These are phyloP conservation scores for Phytophthora constricta DNA, from an alignment of 352 stramenopile genomes.

Conservation along the genomic window DNA sequence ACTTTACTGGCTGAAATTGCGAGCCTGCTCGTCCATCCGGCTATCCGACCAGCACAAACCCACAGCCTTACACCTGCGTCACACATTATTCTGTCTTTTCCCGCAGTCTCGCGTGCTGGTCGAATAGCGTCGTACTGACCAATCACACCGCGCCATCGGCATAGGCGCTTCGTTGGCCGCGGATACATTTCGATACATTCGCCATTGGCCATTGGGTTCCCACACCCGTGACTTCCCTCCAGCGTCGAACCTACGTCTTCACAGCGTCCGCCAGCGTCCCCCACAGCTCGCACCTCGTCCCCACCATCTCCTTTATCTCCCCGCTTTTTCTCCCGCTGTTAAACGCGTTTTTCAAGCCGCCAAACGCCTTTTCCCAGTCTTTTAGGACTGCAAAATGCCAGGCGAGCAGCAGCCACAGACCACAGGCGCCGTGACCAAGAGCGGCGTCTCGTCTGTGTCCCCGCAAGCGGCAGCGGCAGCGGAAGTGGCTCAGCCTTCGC, in stretches of 20 bases:
- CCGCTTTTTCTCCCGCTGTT: constrained; percentile 4
- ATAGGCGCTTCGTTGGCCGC: constrained; percentile 38
- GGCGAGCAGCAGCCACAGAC: constrained; percentile 34
- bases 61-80: too few relatives aligned
- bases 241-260: too few relatives aligned
- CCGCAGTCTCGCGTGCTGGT: too few relatives aligned
- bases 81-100: too few relatives aligned
- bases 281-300: background rate
- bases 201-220: constrained; percentile 8
- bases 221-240: too few relatives aligned
- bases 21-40: too few relatives aligned
- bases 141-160: constrained; percentile 13
- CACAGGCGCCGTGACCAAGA: constrained; percentile 10
- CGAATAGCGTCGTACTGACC: constrained; percentile 13
- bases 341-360: constrained; percentile 3
- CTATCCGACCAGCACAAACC: background rate
- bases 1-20: background rate
- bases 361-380: background rate
- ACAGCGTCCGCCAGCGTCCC: background rate
- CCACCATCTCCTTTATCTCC: background rate
- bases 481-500: constrained; percentile 38
- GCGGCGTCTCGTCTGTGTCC: constrained; percentile 15
- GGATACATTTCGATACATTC: constrained; percentile 28
- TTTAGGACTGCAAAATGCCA: too few relatives aligned
- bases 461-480: constrained; percentile 19